phyloP scores from a whole-genome alignment of 1,284 basidiomycete species.

The Marasmius tenuissimus region DNA sequence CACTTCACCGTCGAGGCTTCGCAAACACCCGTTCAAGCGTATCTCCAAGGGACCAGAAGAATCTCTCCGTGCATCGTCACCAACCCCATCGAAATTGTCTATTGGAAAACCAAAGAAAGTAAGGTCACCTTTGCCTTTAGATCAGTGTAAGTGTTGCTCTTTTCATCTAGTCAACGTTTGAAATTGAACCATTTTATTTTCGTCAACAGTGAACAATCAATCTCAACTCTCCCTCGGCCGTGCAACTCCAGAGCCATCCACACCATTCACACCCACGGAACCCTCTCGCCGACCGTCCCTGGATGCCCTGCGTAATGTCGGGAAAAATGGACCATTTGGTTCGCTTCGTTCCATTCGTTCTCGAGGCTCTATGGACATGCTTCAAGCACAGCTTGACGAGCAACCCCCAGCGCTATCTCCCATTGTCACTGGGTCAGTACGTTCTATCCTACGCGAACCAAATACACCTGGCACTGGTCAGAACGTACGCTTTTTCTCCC shows the following conservation, averaged over 20 bases:
- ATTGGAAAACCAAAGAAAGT: slow-evolving; percentile 53
- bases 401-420: slow-evolving; percentile 24
- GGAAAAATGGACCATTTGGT: slow-evolving; percentile 13
- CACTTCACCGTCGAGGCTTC: slow-evolving; percentile 44
- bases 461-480: slow-evolving; percentile 74
- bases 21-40: slow-evolving; percentile 41
- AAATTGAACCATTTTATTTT: not conserved
- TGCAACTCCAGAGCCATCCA: slow-evolving; percentile 30
- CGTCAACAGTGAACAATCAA: slow-evolving; percentile 24
- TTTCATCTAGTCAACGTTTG: slow-evolving; percentile 9
- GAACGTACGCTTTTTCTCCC: slow-evolving; percentile 73
- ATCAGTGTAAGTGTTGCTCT: slow-evolving; percentile 36
- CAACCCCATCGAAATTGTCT: slow-evolving; percentile 37
- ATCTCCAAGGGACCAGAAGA: slow-evolving; percentile 35
- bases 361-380: slow-evolving; percentile 33
- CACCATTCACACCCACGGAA: slow-evolving; percentile 20
- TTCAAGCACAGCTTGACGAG: slow-evolving; percentile 2
- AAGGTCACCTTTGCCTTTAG: slow-evolving; percentile 46
- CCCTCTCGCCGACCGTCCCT: slow-evolving; percentile 23
- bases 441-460: slow-evolving; percentile 68
- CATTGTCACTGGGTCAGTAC: slow-evolving; percentile 45
- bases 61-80: slow-evolving; percentile 30
- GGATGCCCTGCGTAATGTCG: slow-evolving; percentile 22
- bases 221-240: slow-evolving; percentile 47
- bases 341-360: slow-evolving; percentile 19